Base-by-base conservation (phyloP, 768 basidiomycete species). In the Termitomyces sp. region DNA sequence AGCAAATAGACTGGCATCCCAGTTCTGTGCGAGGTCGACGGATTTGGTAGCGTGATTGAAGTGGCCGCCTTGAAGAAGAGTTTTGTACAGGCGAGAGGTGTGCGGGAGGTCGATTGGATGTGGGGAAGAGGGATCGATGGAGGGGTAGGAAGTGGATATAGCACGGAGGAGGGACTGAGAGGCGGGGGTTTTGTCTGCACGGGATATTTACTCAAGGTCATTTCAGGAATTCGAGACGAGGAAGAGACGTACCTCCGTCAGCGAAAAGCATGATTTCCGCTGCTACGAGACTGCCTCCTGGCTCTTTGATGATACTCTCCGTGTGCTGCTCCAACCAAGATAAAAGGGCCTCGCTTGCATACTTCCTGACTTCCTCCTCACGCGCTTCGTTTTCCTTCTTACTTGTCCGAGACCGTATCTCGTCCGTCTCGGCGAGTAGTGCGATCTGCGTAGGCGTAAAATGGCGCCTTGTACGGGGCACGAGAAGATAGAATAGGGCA, bases 51-150 rank as follows among this genome's bases (percentile, higher is more conserved):
- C 69, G 34, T 85, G 87, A 60, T 84, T 86, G 72, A 86, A 97
- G 68, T 95, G 93, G 0, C 95, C 95, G 6, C 95, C 95, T 68
- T 95, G 93, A 1, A 97, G 78, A 6, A 97, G 83, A 6, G 85
- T 86, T 70, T 97, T 97, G 80, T 93, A 95, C 51, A 95, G 68
- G 42, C 95, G 81, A 3, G 91, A 88, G 0, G 88, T 83, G 65
- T 93, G 92, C 1, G 93, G 84, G 13, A 94, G 79, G 66, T 95
- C 88, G 58, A 95, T 88, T 16, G 82, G 81, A 71, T 94, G 91
- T 0, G 81, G 78, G 12, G 68, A 69, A 12, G 75, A 59, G 0
- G 76, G 58, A 53, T 85, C 82, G 6, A 76, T 66, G 22, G 83
- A 78, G 0, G 87, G 84, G 68, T 88, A 86, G 6, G 84, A 75